These are phyloP conservation scores for Aspergillus neotritici DNA, from an alignment of 2,329 filamentous ascomycete genomes.

Conservation along the genomic window DNA sequence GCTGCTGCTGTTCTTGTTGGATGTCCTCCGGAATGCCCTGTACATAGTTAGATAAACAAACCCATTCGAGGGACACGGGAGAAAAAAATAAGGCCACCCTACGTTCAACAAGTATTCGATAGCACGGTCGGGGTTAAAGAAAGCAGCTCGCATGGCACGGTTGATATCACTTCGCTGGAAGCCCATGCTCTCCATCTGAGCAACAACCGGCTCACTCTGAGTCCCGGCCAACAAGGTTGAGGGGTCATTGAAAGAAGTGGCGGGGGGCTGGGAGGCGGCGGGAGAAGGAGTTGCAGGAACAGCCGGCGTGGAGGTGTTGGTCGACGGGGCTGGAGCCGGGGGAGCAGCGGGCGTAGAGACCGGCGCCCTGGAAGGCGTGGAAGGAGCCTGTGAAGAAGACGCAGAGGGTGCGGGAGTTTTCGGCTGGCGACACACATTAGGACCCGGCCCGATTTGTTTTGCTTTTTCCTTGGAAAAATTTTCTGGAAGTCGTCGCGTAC, in stretches of 20 bases:
- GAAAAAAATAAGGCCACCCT: too few relatives aligned
- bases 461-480: too few relatives aligned
- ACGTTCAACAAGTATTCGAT: slow-evolving; percentile 92
- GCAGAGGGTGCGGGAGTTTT: slow-evolving; percentile 54
- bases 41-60: slow-evolving; percentile 4
- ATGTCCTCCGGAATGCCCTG: slow-evolving; percentile 88
- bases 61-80: too few relatives aligned
- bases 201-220: slow-evolving; percentile 73
- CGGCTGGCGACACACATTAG: slow-evolving; percentile 47
- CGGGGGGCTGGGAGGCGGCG: slow-evolving; percentile 36
- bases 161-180: slow-evolving; percentile 86
- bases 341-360: slow-evolving; percentile 44
- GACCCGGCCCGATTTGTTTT: not conserved
- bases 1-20: slow-evolving; percentile 61
- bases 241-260: slow-evolving; percentile 57
- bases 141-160: slow-evolving; percentile 89
- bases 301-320: slow-evolving; percentile 36
- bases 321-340: slow-evolving; percentile 49
- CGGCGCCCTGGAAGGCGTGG: slow-evolving; percentile 35
- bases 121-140: slow-evolving; percentile 92
- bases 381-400: slow-evolving; percentile 32
- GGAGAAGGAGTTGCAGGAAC: slow-evolving; percentile 46
- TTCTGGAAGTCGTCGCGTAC: slow-evolving; percentile 43
- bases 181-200: slow-evolving; percentile 96
- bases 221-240: slow-evolving; percentile 82